These are phyloP conservation scores for Pestalotiopsis fici DNA, from an alignment of 2,329 filamentous ascomycete genomes.

Conservation along the genomic window DNA sequence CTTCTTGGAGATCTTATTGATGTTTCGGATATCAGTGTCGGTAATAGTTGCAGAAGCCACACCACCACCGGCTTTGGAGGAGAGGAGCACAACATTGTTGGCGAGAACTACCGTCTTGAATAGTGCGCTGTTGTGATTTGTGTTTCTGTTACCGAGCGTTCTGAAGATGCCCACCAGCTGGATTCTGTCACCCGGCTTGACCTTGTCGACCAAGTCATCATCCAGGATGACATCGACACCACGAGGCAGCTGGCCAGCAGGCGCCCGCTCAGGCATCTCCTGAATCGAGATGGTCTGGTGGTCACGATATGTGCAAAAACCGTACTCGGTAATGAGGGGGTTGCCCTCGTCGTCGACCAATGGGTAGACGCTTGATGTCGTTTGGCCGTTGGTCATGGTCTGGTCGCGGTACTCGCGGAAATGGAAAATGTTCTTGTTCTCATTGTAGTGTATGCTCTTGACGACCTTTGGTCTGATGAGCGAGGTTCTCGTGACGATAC, in stretches of 20 bases:
- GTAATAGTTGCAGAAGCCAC: slow-evolving; percentile 91
- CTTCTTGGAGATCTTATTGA: slow-evolving; percentile 96
- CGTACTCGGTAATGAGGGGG: slow-evolving; percentile 91
- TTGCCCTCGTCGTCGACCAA: slow-evolving; percentile 93
- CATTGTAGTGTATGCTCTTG: slow-evolving; percentile 96
- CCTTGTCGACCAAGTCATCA: slow-evolving; percentile 91
- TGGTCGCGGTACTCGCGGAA: slow-evolving; percentile 92
- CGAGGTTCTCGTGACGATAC: slow-evolving; percentile 95
- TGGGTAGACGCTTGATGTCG: slow-evolving; percentile 89
- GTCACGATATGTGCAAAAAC: slow-evolving; percentile 92
- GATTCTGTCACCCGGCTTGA: slow-evolving; percentile 94
- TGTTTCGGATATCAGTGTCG: slow-evolving; percentile 96
- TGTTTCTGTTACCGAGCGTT: slow-evolving; percentile 92
- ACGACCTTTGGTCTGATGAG: slow-evolving; percentile 96
- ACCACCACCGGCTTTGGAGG: slow-evolving; percentile 93
- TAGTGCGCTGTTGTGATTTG: slow-evolving; percentile 83
- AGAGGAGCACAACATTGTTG: slow-evolving; percentile 92
- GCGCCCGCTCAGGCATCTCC: slow-evolving; percentile 97
- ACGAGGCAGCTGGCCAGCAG: slow-evolving; percentile 90
- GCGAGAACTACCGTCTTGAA: slow-evolving; percentile 94
- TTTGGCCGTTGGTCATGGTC: slow-evolving; percentile 92
- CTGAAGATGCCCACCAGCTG: slow-evolving; percentile 96
- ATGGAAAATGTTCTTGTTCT: slow-evolving; percentile 82
- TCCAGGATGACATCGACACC: slow-evolving; percentile 96
- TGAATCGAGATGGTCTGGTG: slow-evolving; percentile 98